Base-by-base conservation (phyloP, 139 green algal genomes). In the Yamagishiella unicocca region DNA sequence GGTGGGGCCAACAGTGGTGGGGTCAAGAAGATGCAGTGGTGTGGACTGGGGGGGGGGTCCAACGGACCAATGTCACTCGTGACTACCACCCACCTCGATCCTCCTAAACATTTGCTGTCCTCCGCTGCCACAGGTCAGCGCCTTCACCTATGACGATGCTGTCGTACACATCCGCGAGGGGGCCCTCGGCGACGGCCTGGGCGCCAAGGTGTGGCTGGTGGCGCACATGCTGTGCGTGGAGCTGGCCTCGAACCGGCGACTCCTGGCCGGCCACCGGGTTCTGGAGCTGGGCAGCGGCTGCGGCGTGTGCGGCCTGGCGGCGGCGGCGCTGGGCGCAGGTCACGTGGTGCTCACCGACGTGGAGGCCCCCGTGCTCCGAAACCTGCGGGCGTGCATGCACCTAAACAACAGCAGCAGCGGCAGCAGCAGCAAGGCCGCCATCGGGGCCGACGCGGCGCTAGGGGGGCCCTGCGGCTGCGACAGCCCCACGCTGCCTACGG, bases 211-310 rank as follows among this genome's bases (percentile, higher is more conserved):
- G n/a, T 97, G 95, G 95, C 88, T 87, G 27, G 90, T 96, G 29
- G 90, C 93, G 7, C 90, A 95, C 84, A 67, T 84, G 73, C 74
- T 90, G 33, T 92, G 91, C 80, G 91, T 91, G 72, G 88, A 94
- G 90, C 85, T 96, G 75, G 85, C 87, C 29, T 73, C 79, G 38
- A 78, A 96, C 27, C 92, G 90, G 37, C 76, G 64, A 24, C 55
- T 96, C 27, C 88, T 96, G 50, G 8, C 12, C 5, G 93, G 91
- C 35, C 71, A 79, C 29, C 27, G n/a, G 2, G 95, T 98, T 67
- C 87, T 98, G 73, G 96, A 98, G 89, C 90, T 98, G 62, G 96
- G 96, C 19, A 88, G 76, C 33, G 96, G 96, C 4, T 97, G 93
- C 73, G 96, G 96, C 45, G 75, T 95, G 33, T 94, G 91, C 42